Conservation (phyloP, 2,329 filamentous ascomycete species). For the Knufia petricola region DNA sequence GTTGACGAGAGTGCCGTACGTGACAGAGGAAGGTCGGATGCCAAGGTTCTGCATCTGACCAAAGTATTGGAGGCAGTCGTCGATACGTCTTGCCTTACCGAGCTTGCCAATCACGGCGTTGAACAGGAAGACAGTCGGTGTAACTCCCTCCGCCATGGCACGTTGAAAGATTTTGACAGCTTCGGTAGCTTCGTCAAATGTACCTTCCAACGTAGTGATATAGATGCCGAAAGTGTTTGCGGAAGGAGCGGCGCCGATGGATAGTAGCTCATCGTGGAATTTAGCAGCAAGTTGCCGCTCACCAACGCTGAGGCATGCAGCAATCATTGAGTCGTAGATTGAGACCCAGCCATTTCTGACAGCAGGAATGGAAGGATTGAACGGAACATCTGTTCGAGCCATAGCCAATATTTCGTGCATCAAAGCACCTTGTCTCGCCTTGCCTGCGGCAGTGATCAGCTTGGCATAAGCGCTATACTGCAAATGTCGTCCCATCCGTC, state of each 20-base stretch:
- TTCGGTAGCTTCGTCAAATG: constrained; percentile 93
- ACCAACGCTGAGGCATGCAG: constrained; percentile 74
- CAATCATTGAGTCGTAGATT: constrained; percentile 93
- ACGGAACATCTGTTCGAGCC: constrained; percentile 79
- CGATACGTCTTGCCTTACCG: constrained; percentile 92
- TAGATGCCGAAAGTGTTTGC: constrained; percentile 97
- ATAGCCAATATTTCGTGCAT: constrained; percentile 81
- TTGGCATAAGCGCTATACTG: constrained; percentile 96
- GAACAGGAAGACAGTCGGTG: constrained; percentile 94
- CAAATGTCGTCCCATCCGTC: constrained; percentile 79
- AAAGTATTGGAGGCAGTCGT: constrained; percentile 97
- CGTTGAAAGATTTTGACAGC: constrained; percentile 96
- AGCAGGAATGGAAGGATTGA: constrained; percentile 70
- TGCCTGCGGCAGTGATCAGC: constrained; percentile 80
- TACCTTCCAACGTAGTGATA: constrained; percentile 98
- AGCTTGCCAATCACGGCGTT: constrained; percentile 97
- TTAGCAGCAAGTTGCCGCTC: constrained; percentile 72
- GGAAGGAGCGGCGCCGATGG: constrained; percentile 83
- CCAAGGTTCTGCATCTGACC: constrained; percentile 89
- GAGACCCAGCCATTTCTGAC: constrained; percentile 94
- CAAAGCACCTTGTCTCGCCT: constrained; percentile 69
- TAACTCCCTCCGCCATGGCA: constrained; percentile 84
- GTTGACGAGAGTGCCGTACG: constrained; percentile 96
- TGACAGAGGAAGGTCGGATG: constrained; percentile 92
- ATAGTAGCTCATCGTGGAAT: constrained; percentile 82